Percentiles rank a stretch among this genome's conserved stretches.
phyloP scores from a whole-genome alignment of 148 eudicot species.

The Diospyros kaki region DNA sequence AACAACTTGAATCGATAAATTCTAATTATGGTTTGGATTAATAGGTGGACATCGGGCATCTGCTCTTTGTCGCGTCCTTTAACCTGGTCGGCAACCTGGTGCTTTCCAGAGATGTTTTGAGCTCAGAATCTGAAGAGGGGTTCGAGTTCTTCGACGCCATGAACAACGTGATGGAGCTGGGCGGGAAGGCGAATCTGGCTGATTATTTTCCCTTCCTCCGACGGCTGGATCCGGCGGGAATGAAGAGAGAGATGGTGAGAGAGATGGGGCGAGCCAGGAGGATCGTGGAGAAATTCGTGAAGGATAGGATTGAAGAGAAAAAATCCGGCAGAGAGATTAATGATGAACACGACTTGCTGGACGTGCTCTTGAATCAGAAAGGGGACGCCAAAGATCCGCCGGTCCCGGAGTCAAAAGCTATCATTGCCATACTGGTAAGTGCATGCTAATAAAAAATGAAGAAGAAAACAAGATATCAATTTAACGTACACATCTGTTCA shows the following conservation, averaged over 20 bases:
- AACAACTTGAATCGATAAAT: no score
- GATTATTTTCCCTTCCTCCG: conserved; percentile 27
- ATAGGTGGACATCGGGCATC: conserved; percentile 14
- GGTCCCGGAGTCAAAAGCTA: conserved; percentile 16
- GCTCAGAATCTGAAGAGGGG: conserved; percentile 15
- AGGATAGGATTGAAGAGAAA: conserved; percentile 26
- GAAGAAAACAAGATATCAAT: no score
- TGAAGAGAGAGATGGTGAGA: conserved; percentile 16
- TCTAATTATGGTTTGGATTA: no score
- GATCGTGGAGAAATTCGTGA: conserved; percentile 19
- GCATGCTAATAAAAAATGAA: no score
- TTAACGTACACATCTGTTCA: no score
- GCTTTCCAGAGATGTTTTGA: conserved; percentile 31
- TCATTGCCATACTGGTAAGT: conserved; percentile 23
- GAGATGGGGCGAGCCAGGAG: conserved; percentile 18
- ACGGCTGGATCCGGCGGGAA: conserved; percentile 23
- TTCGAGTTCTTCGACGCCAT: conserved; percentile 26
- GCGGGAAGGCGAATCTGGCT: conserved; percentile 29
- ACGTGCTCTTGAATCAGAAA: conserved; percentile 27
- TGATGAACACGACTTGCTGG: conserved; percentile 25
- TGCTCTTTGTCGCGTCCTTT: conserved; percentile 29
- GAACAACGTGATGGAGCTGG: conserved; percentile 22
- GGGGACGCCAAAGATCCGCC: conserved; percentile 23
- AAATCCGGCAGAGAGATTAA: not conserved
- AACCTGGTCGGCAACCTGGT: conserved; percentile 36